Base-by-base conservation (phyloP, 495 filamentous ascomycete species). In the Rostrohypoxylon terebratum region DNA sequence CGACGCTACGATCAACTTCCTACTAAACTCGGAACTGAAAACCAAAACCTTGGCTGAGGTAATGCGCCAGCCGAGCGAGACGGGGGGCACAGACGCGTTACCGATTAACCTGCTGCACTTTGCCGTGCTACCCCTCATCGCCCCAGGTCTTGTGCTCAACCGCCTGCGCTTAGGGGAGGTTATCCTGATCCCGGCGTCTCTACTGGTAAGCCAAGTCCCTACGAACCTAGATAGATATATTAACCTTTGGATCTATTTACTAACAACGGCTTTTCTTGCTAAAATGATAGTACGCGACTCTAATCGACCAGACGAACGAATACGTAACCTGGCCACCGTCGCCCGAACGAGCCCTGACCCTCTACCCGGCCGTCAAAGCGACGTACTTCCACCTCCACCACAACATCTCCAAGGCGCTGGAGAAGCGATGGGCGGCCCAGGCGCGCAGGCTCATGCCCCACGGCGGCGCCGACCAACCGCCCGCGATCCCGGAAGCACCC, bases 331-430 rank as follows among this genome's bases (percentile, higher is more conserved):
- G 93, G 93, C 93, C 93, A 13, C 92, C 92, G 0, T 92, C 88
- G 21, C 87, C 91, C 2, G 84, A 87, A n/a, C 87, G 92, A 84
- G 89, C 89, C 14, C 82, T 96, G 65, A 84, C 88, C 0, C 75
- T 90, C 2, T 83, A 94, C 42, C 93, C 93, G 0, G 88, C 88
- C 60, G 66, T 94, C 31, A 89, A 92, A 40, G 82, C 87, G 20
- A 81, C 86, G 23, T 96, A 97, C 78, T 85, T 87, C 57, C 80
- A 83, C n/a, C 76, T 91, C 36, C 91, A 92, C 71, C 84, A 88
- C n/a, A 82, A 83, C 23, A 14, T 92, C 6, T 91, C 93, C 70
- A 87, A 84, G 14, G 78, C 82, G 18, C 75, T 89, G 31, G 91
- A 94, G 78, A 84, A 79, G 66, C 87, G 83, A 60, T 93, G 93